Base-by-base conservation (phyloP, 768 basidiomycete genomes). In the Dioszegia crocea region DNA sequence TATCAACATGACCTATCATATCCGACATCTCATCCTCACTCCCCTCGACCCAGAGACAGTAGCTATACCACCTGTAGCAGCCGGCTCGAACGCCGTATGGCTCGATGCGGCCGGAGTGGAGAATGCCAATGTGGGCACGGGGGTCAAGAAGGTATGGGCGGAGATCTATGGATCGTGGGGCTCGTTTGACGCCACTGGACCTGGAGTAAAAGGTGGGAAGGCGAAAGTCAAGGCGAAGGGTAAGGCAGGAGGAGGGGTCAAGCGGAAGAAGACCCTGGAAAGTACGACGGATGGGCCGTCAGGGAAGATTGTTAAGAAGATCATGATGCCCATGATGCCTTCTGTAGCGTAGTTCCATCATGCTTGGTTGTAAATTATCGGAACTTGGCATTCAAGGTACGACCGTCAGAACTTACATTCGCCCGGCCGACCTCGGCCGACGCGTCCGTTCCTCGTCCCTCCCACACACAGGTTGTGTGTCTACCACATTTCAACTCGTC, bases 1-100 rank as follows among this genome's bases (percentile, higher is more conserved):
- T 73, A 88, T 93, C 71, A 84, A 80, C 67, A 91, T 92, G 80
- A 91, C 88, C 12, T 93, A 78, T 57, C 66, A 75, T 48, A 65
- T 77, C 43, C 56, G 68, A 9, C 65, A 65, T 50, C 56, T 66
- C 16, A 36, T 61, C 45, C 17, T 73, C 27, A 38, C 47, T 3
- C 30, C 17, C 26, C 17, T 29, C 1, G 40, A 44, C 4, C 17
- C 39, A 24, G 21, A 10, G 4, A 2, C 33, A 12, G 31, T 26
- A 14, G 19, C 36, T 12, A 14, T 17, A 56, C 54, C 54, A 17
- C 5, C 33, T 11, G 30, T 21, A 6, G 26, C 17, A n/a, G 29
- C 24, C 27, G 33, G 14, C 6, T 33, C 33, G 33, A 26, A 2
- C 24, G 65, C 61, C 19, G 62, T 67, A 24, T 72, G 68, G 71